Evolutionary conservation across 306 rosid species (phyloP).

Genomic region (Psophocarpus tetragonolobus): DNA sequence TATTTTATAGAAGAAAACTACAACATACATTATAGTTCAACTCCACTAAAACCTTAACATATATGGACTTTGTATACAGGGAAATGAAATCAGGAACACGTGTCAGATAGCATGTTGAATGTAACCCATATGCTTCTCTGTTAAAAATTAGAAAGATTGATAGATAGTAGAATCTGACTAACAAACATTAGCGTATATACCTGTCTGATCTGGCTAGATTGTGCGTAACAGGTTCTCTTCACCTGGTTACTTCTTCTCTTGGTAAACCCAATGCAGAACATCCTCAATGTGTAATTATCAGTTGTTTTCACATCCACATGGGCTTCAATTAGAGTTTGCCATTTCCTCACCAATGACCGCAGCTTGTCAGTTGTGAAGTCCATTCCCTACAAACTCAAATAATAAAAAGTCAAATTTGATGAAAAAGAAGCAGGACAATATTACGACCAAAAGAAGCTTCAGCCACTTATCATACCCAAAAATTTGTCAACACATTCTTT

Average conservation of each 20-base stretch:
- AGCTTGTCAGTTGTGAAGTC: conserved; percentile 85
- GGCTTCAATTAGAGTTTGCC: conserved; percentile 93
- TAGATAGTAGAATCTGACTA: not conserved
- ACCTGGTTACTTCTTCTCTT: conserved; percentile 81
- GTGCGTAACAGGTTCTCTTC: conserved; percentile 95
- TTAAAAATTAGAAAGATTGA: not conserved
- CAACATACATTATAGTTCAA: not conserved
- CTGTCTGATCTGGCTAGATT: conserved; percentile 88
- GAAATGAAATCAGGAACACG: not conserved
- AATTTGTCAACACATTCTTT: conserved; percentile 81
- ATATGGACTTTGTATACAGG: not conserved
- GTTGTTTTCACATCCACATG: conserved; percentile 95
- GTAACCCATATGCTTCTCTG: not conserved
- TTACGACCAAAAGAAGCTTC: not conserved
- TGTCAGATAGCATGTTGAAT: not conserved
- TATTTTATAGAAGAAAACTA: not conserved
- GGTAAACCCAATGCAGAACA: conserved; percentile 96
- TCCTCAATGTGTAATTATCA: conserved; percentile 70
- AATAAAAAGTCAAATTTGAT: not conserved
- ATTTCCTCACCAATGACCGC: conserved; percentile 85
- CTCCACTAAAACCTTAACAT: not conserved
- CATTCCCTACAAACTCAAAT: conserved; percentile 63
- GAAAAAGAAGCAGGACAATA: not conserved
- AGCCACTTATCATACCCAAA: conserved; percentile 63
- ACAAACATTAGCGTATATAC: conserved; percentile 27